Percentiles rank a stretch among this genome's conserved stretches.
Evolutionary conservation across 768 basidiomycete species (phyloP).

Genomic region (Phylloporus arenicola): DNA sequence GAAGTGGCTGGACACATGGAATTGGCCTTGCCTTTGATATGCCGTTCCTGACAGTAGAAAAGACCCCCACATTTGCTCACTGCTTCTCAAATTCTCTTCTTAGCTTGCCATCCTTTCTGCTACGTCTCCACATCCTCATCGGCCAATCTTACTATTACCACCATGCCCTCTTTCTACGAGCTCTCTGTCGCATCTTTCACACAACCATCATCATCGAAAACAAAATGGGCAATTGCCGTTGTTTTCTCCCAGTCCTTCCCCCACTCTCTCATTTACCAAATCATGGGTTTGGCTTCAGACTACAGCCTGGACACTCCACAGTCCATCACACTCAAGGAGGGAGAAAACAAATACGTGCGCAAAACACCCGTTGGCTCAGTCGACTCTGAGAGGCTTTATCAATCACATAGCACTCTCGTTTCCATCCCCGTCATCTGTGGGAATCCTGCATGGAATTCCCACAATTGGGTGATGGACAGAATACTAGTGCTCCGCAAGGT

Average conservation of each 20-base stretch:
- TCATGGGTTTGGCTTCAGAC: slow-evolving; percentile 23
- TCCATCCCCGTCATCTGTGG: slow-evolving; percentile 22
- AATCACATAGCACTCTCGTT: slow-evolving; percentile 25
- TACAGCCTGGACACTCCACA: slow-evolving; percentile 29
- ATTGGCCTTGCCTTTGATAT: slow-evolving; percentile 10
- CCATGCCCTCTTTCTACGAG: slow-evolving; percentile 33
- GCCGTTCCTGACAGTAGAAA: slow-evolving; percentile 16
- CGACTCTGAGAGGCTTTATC: slow-evolving; percentile 27
- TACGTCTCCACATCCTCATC: not conserved
- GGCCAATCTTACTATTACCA: not conserved
- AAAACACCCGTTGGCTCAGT: slow-evolving; percentile 22
- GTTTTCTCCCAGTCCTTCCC: slow-evolving; percentile 24
- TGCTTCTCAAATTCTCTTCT: slow-evolving; percentile 1
- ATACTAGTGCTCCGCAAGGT: slow-evolving; percentile 23
- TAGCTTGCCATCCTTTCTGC: not conserved
- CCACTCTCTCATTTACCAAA: slow-evolving; percentile 30
- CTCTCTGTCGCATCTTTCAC: slow-evolving; percentile 27
- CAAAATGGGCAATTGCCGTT: slow-evolving; percentile 26
- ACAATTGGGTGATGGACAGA: slow-evolving; percentile 30
- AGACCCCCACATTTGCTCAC: not conserved
- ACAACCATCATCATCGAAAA: slow-evolving; percentile 16
- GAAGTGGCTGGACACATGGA: slow-evolving; percentile 20
- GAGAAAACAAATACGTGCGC: slow-evolving; percentile 24
- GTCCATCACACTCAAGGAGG: slow-evolving; percentile 28
- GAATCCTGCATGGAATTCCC: slow-evolving; percentile 26